These are phyloP conservation scores for Cardamine occulta DNA, from an alignment of 345 rosid genomes.

Conservation along the genomic window DNA sequence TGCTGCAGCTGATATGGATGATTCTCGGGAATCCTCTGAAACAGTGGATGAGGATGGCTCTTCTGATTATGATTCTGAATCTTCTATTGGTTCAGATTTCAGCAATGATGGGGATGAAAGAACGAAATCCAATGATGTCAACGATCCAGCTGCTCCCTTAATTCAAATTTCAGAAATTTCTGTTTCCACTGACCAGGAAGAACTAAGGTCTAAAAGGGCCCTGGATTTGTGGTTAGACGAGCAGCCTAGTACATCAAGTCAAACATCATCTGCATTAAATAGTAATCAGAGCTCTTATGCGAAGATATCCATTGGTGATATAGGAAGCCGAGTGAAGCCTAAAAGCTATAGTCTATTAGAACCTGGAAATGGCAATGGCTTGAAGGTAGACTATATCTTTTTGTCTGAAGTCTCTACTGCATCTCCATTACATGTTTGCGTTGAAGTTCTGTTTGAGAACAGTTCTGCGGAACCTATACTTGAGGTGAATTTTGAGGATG, in stretches of 20 bases:
- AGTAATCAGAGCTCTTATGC: conserved; percentile 60
- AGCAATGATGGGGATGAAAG: conserved; percentile 51
- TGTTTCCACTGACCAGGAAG: conserved; percentile 53
- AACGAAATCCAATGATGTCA: conserved; percentile 53
- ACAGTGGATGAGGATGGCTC: conserved; percentile 67
- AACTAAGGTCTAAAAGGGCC: conserved; percentile 62
- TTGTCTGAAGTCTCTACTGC: conserved; percentile 66
- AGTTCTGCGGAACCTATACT: conserved; percentile 63
- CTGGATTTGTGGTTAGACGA: conserved; percentile 91
- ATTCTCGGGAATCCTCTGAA: conserved; percentile 55
- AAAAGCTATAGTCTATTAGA: conserved; percentile 74
- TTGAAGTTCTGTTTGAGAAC: conserved; percentile 77
- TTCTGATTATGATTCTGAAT: conserved; percentile 72
- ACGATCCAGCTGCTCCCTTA: conserved; percentile 57
- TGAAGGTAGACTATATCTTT: conserved; percentile 83
- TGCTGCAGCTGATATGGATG: conserved; percentile 39
- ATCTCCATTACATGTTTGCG: conserved; percentile 67
- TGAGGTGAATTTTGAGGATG: conserved; percentile 62
- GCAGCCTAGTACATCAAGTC: conserved; percentile 64
- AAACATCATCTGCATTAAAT: conserved; percentile 48
- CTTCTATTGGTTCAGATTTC: conserved; percentile 53
- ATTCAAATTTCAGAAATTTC: conserved; percentile 71
- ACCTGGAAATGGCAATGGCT: conserved; percentile 79
- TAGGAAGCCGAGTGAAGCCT: conserved; percentile 68
- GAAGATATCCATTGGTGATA: conserved; percentile 75